Evolutionary conservation across 352 stramenopile species (phyloP), one percentile per base, ranked within the genome.

Genomic region (Albugo candida): DNA sequence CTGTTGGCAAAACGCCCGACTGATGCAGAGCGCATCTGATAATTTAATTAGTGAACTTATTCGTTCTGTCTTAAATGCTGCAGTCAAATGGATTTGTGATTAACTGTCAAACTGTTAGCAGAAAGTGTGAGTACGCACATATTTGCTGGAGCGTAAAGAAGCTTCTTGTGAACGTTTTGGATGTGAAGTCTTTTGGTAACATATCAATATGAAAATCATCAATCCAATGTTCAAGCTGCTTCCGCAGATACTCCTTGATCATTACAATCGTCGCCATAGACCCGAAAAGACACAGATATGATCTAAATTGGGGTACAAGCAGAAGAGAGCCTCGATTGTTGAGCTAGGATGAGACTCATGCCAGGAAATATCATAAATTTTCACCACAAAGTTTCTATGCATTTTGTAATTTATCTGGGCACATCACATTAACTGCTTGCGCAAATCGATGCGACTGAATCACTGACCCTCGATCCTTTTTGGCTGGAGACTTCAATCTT

Each of bases 211-310:
- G 67, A 49, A 78, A 79, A 51, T 63, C 64, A 13, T 79, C 67
- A 51, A 78, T 50, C 71, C 69, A 81, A 58, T 80, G 70, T 36
- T 56, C 61, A 40, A 83, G 64, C 52, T 83, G 68, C 40, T 64
- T 67, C 41, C 67, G 67, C 13, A 83, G 52, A 47, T 80, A 78
- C 51, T 83, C 70, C 59, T 83, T 83, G 66, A 83, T 80, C 62
- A 70, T 70, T 36, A 47, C 59, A 36, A 62, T 59, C 11, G 17
- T 48, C 20, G 37, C n/a, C 24, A 31, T 31, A 3, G 24, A 31
- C 8, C 8, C 24, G 24, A 31, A 31, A 31, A 31, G 24, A 31
- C 24, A 31, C 24, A 31, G 24, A 31, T 3, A 31, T 31, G 3
- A 31, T 31, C 24, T 31, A 31, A 10, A 31, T 31, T 8, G 24